Evolutionary conservation across 305 asterid species (phyloP).

Genomic region (Ajuga reptans): DNA sequence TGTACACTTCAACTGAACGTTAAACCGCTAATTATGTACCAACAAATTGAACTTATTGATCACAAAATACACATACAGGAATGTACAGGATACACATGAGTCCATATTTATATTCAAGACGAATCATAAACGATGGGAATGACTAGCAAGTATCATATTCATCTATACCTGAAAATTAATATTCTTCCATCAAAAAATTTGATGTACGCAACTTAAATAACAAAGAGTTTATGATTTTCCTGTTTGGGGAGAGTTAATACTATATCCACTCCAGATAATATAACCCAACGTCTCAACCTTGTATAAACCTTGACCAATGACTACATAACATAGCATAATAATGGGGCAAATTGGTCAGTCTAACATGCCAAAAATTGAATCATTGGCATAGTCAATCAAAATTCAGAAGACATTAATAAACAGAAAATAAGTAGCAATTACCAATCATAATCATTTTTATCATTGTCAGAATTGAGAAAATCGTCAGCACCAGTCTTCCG

Average conservation of each 20-base stretch:
- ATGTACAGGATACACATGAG: neutral
- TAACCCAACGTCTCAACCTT: neutral
- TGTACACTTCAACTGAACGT: neutral
- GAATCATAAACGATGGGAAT: neutral
- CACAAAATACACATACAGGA: neutral
- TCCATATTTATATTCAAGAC: neutral
- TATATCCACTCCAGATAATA: neutral
- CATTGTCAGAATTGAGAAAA: slow-evolving; percentile 84
- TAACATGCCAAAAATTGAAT: slow-evolving; percentile 1
- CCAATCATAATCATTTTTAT: slow-evolving; percentile 97
- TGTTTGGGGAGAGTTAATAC: neutral
- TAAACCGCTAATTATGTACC: neutral
- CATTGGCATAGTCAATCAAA: neutral
- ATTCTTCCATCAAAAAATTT: slow-evolving; percentile 1
- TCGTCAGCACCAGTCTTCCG: slow-evolving; percentile 79
- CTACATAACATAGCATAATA: neutral
- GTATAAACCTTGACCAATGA: neutral
- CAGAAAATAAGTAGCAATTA: slow-evolving; percentile 25
- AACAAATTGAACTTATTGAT: neutral
- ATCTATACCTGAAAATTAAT: neutral
- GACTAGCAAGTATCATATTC: neutral
- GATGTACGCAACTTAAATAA: neutral
- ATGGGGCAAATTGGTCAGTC: neutral
- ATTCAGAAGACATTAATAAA: neutral
- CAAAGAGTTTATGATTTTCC: neutral